These are phyloP conservation scores for Immersiella caudata DNA, from an alignment of 495 filamentous ascomycete species.

Conservation along the genomic window DNA sequence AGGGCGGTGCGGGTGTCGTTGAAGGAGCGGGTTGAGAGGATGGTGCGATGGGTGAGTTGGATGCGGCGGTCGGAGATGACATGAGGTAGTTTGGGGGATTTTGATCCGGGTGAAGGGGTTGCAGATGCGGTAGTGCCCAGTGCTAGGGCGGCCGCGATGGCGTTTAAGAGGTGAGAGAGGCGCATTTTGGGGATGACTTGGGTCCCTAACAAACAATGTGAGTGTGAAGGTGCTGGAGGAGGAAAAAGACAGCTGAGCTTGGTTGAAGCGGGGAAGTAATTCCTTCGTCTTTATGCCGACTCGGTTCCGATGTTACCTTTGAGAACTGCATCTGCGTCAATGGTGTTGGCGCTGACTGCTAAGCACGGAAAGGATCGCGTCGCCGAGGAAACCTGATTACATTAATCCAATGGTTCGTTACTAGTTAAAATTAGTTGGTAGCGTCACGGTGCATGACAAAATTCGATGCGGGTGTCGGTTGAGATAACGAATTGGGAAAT, in stretches of 20 bases:
- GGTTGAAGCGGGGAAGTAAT: not conserved
- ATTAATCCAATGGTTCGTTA: not conserved
- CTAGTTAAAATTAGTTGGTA: not conserved
- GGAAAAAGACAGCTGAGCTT: not conserved
- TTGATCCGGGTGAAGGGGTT: not conserved
- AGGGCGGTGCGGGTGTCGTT: slow-evolving; percentile 9
- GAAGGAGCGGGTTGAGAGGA: slow-evolving; percentile 12
- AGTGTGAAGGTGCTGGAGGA: not conserved
- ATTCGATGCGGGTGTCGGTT: not conserved
- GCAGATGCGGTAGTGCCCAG: not conserved
- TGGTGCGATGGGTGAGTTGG: slow-evolving; percentile 15
- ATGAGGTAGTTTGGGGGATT: not conserved
- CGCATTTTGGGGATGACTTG: not conserved
- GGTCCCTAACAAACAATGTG: not conserved
- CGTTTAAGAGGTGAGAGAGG: not conserved
- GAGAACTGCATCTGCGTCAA: not conserved
- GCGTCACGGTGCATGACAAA: not conserved
- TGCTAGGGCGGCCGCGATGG: not conserved
- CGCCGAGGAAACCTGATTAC: not conserved
- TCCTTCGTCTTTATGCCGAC: not conserved
- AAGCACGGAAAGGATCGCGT: not conserved
- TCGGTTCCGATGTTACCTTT: not conserved
- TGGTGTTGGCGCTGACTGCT: not conserved
- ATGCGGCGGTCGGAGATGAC: slow-evolving; percentile 5
- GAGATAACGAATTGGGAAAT: too few relatives aligned